Evolutionary conservation across 1,284 basidiomycete genomes (phyloP).

Genomic region (Rugosomyces carneus): DNA sequence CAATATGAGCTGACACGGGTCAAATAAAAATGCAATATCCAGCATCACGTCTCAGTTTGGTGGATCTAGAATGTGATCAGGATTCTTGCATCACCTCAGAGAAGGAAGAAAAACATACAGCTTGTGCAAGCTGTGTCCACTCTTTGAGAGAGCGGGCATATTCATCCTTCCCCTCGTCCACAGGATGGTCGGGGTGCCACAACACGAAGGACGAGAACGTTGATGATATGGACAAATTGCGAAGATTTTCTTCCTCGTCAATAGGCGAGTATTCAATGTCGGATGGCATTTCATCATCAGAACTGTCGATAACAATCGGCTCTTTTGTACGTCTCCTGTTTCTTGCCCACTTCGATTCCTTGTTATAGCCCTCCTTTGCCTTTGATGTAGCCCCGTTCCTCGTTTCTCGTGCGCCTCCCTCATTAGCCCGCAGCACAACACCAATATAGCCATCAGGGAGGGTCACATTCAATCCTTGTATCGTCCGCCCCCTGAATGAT

Average conservation of each 20-base stretch:
- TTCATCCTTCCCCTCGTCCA: slow-evolving; percentile 62
- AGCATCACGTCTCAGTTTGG: slow-evolving; percentile 9
- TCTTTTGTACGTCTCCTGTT: slow-evolving; percentile 20
- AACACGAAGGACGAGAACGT: slow-evolving; percentile 59
- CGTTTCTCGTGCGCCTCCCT: slow-evolving; percentile 13
- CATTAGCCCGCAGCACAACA: slow-evolving; percentile 41
- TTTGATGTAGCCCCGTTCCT: slow-evolving; percentile 9
- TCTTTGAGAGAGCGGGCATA: slow-evolving; percentile 61
- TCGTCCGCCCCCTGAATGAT: slow-evolving; percentile 64
- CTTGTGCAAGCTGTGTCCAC: slow-evolving; percentile 54
- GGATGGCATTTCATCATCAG: background rate
- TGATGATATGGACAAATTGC: slow-evolving; percentile 38
- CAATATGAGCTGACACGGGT: background rate
- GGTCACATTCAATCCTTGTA: slow-evolving; percentile 57
- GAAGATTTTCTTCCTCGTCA: slow-evolving; percentile 21
- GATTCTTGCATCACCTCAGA: background rate
- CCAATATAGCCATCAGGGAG: slow-evolving; percentile 67
- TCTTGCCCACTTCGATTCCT: slow-evolving; percentile 11
- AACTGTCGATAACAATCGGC: slow-evolving; percentile 19
- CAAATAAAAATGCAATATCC: background rate
- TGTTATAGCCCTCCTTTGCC: slow-evolving; percentile 12
- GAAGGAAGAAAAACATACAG: slow-evolving; percentile 36
- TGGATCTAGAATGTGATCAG: slow-evolving; percentile 13
- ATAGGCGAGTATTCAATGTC: slow-evolving; percentile 17
- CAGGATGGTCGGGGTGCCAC: slow-evolving; percentile 68